Evolutionary conservation across 108 stramenopile genomes (phyloP).

Genomic region (Seminavis robusta): DNA sequence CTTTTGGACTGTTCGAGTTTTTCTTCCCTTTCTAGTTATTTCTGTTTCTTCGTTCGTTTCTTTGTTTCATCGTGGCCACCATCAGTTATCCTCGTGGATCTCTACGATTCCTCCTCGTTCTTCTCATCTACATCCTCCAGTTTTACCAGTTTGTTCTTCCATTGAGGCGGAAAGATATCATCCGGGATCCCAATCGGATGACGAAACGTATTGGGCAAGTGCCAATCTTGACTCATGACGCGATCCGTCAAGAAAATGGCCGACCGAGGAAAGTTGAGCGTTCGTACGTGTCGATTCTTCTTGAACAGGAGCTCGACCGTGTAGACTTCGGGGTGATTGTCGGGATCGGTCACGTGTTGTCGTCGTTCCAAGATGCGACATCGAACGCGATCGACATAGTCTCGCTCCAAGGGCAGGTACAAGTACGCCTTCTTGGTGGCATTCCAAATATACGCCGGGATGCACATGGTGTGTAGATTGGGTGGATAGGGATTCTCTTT

Average conservation of each 20-base stretch:
- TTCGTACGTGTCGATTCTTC: no score
- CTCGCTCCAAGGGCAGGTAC: conserved; percentile 1
- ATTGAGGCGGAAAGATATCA: conserved; percentile 52
- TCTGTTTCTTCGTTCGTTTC: no score
- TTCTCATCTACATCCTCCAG: no score
- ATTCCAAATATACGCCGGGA: conserved; percentile 6
- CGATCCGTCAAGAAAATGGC: conserved; percentile 30
- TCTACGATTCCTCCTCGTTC: no score
- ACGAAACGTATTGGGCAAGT: conserved; percentile 51
- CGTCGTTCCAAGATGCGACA: conserved; percentile 25
- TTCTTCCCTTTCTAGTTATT: no score
- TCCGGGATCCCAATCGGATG: conserved; percentile 58
- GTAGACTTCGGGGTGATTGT: no score
- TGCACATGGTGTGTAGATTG: conserved; percentile 35
- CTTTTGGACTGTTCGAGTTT: no score
- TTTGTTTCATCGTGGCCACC: no score
- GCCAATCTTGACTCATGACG: conserved; percentile 36
- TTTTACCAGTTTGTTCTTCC: no score
- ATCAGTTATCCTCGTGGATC: no score
- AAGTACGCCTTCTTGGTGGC: neutral
- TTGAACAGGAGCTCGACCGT: neutral
- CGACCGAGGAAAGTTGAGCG: no score
- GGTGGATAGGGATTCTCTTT: conserved; percentile 43
- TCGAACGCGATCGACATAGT: conserved; percentile 6
- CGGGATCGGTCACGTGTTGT: neutral